These are phyloP conservation scores for Coemansia sp. DNA, from an alignment of 192 early-diverging fungal genomes.

Conservation along the genomic window DNA sequence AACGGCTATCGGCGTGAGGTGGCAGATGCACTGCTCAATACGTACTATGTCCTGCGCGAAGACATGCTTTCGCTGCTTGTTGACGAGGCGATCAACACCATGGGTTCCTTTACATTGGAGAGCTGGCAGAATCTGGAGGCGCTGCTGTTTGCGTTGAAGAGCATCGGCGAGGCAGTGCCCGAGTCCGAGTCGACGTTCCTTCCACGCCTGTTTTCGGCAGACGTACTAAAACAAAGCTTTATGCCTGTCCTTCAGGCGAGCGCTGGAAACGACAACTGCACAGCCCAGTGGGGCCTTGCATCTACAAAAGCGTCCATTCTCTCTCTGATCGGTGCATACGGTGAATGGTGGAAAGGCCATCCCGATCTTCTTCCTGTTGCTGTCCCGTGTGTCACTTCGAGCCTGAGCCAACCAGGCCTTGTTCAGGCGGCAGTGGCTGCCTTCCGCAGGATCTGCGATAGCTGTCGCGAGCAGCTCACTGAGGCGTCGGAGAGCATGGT, in stretches of 20 bases:
- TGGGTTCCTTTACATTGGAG: slow-evolving; percentile 25
- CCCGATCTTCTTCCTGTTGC: slow-evolving; percentile 60
- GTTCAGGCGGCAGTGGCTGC: slow-evolving; percentile 66
- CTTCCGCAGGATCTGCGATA: slow-evolving; percentile 71
- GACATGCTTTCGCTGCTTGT: slow-evolving; percentile 59
- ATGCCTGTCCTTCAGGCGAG: slow-evolving; percentile 42
- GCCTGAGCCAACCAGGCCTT: slow-evolving; percentile 59
- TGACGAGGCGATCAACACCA: slow-evolving; percentile 19
- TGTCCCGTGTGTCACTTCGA: slow-evolving; percentile 67
- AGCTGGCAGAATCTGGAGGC: slow-evolving; percentile 59
- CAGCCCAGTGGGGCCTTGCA: slow-evolving; percentile 31
- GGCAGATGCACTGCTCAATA: slow-evolving; percentile 72
- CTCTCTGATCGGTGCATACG: slow-evolving; percentile 60
- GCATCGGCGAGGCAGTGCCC: slow-evolving; percentile 68
- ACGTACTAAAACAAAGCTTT: slow-evolving; percentile 43
- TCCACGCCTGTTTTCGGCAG: slow-evolving; percentile 62
- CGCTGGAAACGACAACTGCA: slow-evolving; percentile 20
- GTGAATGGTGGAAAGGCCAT: slow-evolving; percentile 70
- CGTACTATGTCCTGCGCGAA: slow-evolving; percentile 66
- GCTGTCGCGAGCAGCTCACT: slow-evolving; percentile 66
- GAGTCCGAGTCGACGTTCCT: slow-evolving; percentile 58
- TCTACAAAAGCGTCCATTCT: slow-evolving; percentile 28
- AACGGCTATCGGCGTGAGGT: slow-evolving; percentile 67
- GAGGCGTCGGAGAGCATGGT: slow-evolving; percentile 63
- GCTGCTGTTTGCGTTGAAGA: slow-evolving; percentile 65